Evolutionary conservation across 345 rosid species (phyloP).

Genomic region (Firmiana major): DNA sequence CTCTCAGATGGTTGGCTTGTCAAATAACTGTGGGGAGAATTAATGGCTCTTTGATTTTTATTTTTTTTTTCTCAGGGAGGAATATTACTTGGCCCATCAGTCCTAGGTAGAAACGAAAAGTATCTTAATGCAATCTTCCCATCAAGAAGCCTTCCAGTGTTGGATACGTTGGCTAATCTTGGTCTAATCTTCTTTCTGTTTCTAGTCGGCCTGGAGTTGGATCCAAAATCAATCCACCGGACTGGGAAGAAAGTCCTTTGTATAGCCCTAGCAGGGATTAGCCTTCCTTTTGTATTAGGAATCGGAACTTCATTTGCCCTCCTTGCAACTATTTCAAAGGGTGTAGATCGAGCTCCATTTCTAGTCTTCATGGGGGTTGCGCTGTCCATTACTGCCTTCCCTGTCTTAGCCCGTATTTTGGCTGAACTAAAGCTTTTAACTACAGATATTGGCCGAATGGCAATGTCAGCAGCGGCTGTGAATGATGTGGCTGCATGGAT

Average conservation of each 20-base stretch:
- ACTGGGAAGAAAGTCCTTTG: slow-evolving; percentile 55
- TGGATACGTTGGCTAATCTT: slow-evolving; percentile 76
- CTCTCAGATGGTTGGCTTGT: neutral
- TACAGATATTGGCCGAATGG: slow-evolving; percentile 65
- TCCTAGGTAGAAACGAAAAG: slow-evolving; percentile 50
- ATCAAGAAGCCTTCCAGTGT: slow-evolving; percentile 48
- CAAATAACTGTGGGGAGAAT: neutral
- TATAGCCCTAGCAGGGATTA: slow-evolving; percentile 70
- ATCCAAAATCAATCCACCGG: slow-evolving; percentile 43
- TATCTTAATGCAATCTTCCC: slow-evolving; percentile 53
- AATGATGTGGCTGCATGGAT: slow-evolving; percentile 84
- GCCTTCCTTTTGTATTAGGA: slow-evolving; percentile 57
- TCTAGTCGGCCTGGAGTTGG: slow-evolving; percentile 68
- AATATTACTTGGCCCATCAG: slow-evolving; percentile 73
- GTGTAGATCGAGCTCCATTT: slow-evolving; percentile 41
- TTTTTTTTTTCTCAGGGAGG: slow-evolving; percentile 48
- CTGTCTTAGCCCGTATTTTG: slow-evolving; percentile 73
- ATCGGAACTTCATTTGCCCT: slow-evolving; percentile 52
- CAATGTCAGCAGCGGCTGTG: slow-evolving; percentile 86
- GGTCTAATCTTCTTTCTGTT: slow-evolving; percentile 81
- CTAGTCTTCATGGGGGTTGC: slow-evolving; percentile 88
- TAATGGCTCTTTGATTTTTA: neutral
- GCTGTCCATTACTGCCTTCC: slow-evolving; percentile 78
- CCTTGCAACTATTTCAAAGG: slow-evolving; percentile 41
- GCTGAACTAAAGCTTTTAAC: slow-evolving; percentile 82